phyloP scores from a whole-genome alignment of 345 rosid genomes.

The Salix viminalis region DNA sequence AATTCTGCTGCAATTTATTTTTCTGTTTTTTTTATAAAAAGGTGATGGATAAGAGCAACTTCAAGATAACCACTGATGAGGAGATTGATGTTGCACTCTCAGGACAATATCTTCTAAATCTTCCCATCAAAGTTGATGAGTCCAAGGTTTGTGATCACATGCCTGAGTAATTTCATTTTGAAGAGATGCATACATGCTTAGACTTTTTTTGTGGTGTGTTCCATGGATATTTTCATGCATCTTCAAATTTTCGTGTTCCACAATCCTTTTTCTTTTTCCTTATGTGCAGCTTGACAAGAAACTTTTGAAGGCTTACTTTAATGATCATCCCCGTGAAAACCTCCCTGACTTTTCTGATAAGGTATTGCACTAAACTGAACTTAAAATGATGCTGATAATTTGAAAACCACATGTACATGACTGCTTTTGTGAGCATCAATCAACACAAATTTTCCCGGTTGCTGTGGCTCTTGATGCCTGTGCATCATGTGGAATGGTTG shows the following conservation, averaged over 20 bases:
- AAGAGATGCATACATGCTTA: background rate
- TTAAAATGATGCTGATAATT: background rate
- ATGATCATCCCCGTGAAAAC: conserved; percentile 56
- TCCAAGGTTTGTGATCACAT: conserved; percentile 55
- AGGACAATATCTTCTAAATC: conserved; percentile 87
- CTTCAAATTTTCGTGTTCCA: background rate
- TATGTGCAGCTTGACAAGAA: conserved; percentile 74
- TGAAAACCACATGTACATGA: background rate
- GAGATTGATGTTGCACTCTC: conserved; percentile 86
- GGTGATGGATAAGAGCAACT: conserved; percentile 98
- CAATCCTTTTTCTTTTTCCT: conserved; percentile 15
- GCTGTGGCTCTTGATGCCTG: background rate
- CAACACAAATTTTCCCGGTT: background rate
- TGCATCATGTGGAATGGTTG: background rate
- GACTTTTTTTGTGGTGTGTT: background rate
- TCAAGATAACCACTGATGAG: conserved; percentile 67
- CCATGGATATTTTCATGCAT: background rate
- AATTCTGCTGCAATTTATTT: background rate
- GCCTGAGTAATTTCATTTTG: background rate
- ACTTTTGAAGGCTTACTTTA: conserved; percentile 67
- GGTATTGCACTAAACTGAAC: conserved; percentile 39
- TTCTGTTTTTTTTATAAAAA: conserved; percentile 16
- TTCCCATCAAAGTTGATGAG: conserved; percentile 86
- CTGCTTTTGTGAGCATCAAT: background rate
- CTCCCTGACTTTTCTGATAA: conserved; percentile 82